Percentiles rank a stretch among this genome's conserved stretches.
Conservation (phyloP, 257 asterid genomes). For the Ehretia macrophylla region DNA sequence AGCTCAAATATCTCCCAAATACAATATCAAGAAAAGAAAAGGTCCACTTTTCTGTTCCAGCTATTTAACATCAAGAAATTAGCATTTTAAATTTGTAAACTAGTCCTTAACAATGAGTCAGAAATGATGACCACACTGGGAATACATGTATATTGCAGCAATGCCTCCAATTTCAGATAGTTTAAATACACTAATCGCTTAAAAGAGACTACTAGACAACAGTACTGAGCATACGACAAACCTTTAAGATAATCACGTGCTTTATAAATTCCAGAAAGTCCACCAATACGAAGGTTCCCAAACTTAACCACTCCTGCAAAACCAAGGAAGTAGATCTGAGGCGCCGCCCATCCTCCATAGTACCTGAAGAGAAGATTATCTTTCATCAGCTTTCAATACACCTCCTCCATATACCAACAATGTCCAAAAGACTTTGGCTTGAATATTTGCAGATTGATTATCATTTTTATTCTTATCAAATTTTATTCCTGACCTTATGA, state of each 20-base stretch:
- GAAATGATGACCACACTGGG: not conserved
- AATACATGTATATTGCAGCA: too few relatives aligned
- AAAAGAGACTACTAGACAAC: not conserved
- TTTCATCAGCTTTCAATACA: conserved; percentile 2
- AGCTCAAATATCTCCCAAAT: too few relatives aligned
- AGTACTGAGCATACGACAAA: conserved; percentile 8
- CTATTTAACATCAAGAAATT: too few relatives aligned
- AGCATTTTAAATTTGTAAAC: not conserved
- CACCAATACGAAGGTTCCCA: conserved; percentile 96
- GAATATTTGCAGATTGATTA: too few relatives aligned
- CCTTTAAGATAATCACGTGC: conserved; percentile 61
- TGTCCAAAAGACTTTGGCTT: too few relatives aligned
- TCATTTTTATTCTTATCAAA: too few relatives aligned
- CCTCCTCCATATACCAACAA: not conserved
- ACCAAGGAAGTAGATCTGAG: conserved; percentile 88
- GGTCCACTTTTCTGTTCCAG: too few relatives aligned
- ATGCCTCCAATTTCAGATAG: too few relatives aligned
- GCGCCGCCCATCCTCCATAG: conserved; percentile 99
- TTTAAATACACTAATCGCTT: not conserved
- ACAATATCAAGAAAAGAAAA: not conserved
- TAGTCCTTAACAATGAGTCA: not conserved
- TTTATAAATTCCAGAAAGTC: conserved; percentile 89
- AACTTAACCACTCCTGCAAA: conserved; percentile 85
- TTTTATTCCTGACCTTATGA: too few relatives aligned
- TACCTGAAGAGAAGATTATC: conserved; percentile 41